These are phyloP conservation scores for Skeletonema potamos DNA, from an alignment of 108 stramenopile genomes.

Conservation along the genomic window DNA sequence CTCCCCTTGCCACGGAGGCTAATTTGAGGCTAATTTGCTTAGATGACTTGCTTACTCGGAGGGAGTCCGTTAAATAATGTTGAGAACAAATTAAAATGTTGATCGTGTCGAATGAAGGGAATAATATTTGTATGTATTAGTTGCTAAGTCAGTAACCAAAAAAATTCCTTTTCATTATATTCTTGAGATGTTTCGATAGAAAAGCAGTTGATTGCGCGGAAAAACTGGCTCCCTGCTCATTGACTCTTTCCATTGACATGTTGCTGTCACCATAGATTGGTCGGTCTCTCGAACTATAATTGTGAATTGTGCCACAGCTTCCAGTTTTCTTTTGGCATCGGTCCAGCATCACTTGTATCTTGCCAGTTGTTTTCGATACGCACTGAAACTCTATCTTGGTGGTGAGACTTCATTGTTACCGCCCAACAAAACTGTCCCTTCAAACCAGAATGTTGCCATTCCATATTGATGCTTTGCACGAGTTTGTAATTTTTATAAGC, in stretches of 20 bases:
- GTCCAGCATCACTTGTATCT: not conserved
- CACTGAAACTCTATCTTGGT: not conserved
- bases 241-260: no score
- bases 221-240: no score
- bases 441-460: not conserved
- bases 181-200: no score
- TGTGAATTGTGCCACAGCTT: not conserved
- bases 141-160: no score
- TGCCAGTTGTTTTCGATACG: not conserved
- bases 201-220: no score
- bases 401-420: not conserved
- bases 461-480: not conserved
- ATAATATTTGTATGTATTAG: not conserved
- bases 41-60: constrained; percentile 1
- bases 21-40: not conserved
- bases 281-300: no score
- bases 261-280: no score
- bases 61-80: not conserved
- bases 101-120: not conserved
- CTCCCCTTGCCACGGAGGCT: not conserved
- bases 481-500: constrained; percentile 4
- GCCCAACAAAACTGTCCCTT: constrained; percentile 13
- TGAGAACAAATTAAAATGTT: not conserved
- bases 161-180: no score
- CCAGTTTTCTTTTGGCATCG: not conserved